Percentiles rank a stretch among this genome's conserved stretches.
Conservation (phyloP, 345 rosid species). For the Corymbia maculata region DNA sequence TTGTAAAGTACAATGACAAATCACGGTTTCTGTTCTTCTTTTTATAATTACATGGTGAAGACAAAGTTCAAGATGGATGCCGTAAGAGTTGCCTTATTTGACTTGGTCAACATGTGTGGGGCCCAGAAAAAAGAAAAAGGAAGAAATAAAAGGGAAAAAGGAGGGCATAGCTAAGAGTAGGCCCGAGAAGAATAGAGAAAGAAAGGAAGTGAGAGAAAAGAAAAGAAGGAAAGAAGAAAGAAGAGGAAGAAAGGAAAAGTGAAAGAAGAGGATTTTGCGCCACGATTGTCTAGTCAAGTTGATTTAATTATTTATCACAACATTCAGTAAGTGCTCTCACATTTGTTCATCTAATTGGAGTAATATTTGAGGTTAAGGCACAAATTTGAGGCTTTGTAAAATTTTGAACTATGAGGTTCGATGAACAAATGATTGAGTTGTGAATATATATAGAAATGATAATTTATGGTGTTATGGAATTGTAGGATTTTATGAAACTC, state of each 20-base stretch:
- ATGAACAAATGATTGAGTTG: background rate
- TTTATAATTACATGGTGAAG: background rate
- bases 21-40: background rate
- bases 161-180: no score
- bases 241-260: background rate
- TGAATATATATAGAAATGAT: no score
- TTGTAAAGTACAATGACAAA: background rate
- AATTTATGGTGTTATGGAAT: background rate
- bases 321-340: background rate
- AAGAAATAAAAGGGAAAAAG: no score
- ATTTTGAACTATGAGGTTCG: background rate
- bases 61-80: background rate
- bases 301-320: background rate
- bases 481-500: accelerated
- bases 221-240: no score
- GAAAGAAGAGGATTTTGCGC: background rate
- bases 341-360: background rate
- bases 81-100: background rate
- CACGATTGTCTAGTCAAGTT: accelerated
- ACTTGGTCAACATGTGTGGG: background rate
- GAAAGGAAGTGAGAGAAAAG: no score
- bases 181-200: no score
- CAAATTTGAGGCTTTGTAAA: background rate
- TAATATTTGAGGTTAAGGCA: background rate
- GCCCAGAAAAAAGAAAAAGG: background rate